Conservation (phyloP, 805 yeast genomes). For the Geotrichum ghanense region DNA sequence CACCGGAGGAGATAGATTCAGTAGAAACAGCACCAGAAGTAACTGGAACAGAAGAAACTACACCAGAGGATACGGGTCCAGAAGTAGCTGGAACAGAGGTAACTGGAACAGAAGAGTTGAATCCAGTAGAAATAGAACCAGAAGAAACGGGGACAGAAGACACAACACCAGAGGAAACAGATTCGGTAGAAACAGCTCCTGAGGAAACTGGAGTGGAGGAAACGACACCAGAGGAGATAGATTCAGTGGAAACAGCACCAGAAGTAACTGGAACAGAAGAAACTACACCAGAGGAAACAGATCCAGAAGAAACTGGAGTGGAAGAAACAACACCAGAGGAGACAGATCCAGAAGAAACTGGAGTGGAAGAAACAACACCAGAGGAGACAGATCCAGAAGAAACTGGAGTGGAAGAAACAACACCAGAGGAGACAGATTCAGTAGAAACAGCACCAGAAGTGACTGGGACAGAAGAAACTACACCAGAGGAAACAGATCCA, state of each 20-base stretch:
- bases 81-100: constrained; percentile 3
- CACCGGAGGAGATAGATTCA: not conserved
- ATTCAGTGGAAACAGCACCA: not conserved
- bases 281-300: not conserved
- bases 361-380: not conserved
- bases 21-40: not conserved
- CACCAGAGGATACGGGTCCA: not conserved
- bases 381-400: not conserved
- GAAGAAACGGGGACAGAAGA: not conserved
- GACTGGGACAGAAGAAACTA: not conserved
- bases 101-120: constrained; percentile 4
- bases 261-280: not conserved
- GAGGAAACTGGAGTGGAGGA: not conserved
- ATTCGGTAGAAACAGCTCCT: not conserved
- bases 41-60: not conserved
- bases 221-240: not conserved
- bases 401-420: too few species aligned
- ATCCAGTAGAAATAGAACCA: not conserved
- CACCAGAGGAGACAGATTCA: not conserved
- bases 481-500: not conserved
- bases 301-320: not conserved
- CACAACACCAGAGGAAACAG: not conserved
- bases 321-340: not conserved
- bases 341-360: too few species aligned
- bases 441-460: not conserved